phyloP scores from a whole-genome alignment of 306 rosid species.

The Malus fusca region DNA sequence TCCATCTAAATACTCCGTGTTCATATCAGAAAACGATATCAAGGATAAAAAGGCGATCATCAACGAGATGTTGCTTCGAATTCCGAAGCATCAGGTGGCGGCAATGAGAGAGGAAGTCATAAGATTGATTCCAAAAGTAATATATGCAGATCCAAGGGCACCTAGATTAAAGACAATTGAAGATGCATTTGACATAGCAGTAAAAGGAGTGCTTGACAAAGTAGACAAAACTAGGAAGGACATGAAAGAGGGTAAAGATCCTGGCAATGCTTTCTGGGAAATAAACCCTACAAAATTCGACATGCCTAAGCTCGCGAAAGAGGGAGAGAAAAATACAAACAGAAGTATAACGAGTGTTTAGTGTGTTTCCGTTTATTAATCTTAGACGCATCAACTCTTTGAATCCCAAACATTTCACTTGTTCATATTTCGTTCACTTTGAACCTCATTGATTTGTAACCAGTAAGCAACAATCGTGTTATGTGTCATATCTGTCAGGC shows the following conservation, averaged over 20 bases:
- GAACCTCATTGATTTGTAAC: too few relatives aligned
- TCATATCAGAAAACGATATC: constrained; percentile 24
- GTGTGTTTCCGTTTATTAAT: too few relatives aligned
- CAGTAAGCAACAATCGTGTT: too few relatives aligned
- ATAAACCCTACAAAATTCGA: background rate
- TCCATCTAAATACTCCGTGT: constrained; percentile 27
- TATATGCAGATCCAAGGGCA: constrained; percentile 34
- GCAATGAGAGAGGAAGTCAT: constrained; percentile 41
- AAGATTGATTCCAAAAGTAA: constrained; percentile 34
- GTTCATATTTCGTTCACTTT: too few relatives aligned
- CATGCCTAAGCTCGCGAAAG: background rate
- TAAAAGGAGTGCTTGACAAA: constrained; percentile 39
- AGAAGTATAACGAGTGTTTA: too few relatives aligned
- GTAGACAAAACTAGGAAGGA: constrained; percentile 23
- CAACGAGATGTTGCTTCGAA: constrained; percentile 20
- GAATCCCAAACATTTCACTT: too few relatives aligned
- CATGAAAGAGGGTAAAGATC: background rate
- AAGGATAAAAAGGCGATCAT: constrained; percentile 9
- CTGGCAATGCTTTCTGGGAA: background rate
- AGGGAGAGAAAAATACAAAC: background rate
- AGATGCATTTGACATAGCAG: constrained; percentile 54
- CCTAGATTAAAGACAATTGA: constrained; percentile 16
- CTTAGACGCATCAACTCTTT: too few relatives aligned
- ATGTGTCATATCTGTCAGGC: too few relatives aligned
- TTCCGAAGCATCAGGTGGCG: constrained; percentile 16